Evolutionary conservation across 2,329 filamentous ascomycete species (phyloP), one percentile per base, ranked within the genome.

Genomic region (Pseudogymnoascus sp.): DNA sequence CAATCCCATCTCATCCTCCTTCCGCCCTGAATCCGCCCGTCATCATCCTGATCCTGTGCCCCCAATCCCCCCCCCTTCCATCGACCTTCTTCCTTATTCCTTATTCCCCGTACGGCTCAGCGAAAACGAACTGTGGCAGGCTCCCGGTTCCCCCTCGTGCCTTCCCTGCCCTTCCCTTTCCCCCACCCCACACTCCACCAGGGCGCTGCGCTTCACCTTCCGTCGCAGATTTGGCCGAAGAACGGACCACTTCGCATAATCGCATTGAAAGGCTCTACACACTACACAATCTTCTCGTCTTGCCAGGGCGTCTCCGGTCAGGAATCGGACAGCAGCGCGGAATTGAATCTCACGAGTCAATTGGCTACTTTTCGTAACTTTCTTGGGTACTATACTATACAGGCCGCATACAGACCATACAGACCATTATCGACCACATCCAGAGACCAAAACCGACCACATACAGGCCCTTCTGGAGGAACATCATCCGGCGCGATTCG

Each of bases 51-150:
- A 16, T 41, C 37, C 37, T 41, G 37, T 13, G 31, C 31, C 48
- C 48, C 48, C 48, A 28, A 54, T 54, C 11, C 31, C 45, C 48
- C 8, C n/a, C 10, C 41, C 48, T 54, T 54, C 25, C 48, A 31
- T 54, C 48, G 7, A 31, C 25, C 3, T 31, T 54, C 48, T 54
- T 54, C 23, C 23, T 54, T 31, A 54, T 54, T 54, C 25, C 48
- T 54, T 31, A 54, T 54, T 54, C 48, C 25, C 48, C 48, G 48
- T 31, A 54, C 48, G 48, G 48, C 48, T 54, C 48, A 54, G 25
- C 48, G 48, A 54, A 48, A 28, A 31, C 45, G 45, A 54, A 54
- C 48, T 54, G 48, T 25, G 48, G 48, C 48, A 54, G 48, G 48
- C 48, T 54, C 48, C 48, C 25, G 25, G 48, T 54, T 54, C 48